Evolutionary conservation across 495 filamentous ascomycete genomes (phyloP).

Genomic region (Penicillium diatomitis): DNA sequence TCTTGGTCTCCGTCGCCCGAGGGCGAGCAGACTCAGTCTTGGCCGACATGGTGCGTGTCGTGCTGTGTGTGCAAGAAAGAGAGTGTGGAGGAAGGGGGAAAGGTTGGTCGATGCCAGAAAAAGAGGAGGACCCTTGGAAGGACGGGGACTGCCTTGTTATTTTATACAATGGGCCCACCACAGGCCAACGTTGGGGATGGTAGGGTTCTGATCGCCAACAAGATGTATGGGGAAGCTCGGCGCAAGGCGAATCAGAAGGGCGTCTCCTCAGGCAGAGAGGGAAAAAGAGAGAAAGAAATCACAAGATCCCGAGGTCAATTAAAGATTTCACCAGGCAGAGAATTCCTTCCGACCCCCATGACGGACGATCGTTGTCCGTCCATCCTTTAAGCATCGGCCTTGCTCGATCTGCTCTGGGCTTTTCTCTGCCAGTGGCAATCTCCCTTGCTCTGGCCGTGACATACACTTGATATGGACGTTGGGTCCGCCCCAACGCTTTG

Average conservation of each 20-base stretch:
- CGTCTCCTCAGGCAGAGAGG: not conserved
- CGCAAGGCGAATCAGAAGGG: slow-evolving; percentile 10
- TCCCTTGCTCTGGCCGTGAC: slow-evolving; percentile 3
- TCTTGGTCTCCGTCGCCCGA: slow-evolving; percentile 38
- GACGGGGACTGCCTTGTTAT: slow-evolving; percentile 14
- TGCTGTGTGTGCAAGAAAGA: slow-evolving; percentile 1
- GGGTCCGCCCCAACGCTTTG: slow-evolving; percentile 26
- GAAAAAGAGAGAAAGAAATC: slow-evolving; percentile 7
- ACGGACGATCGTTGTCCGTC: too few species aligned
- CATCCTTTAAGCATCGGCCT: too few species aligned
- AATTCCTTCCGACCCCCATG: too few species aligned
- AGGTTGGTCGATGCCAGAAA: slow-evolving; percentile 1
- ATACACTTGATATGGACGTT: slow-evolving; percentile 15
- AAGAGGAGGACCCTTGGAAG: slow-evolving; percentile 1
- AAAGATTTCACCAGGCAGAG: too few species aligned
- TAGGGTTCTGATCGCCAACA: slow-evolving; percentile 16
- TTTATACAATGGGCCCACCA: slow-evolving; percentile 21
- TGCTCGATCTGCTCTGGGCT: too few species aligned
- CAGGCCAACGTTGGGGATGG: slow-evolving; percentile 20
- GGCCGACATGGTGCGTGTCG: slow-evolving; percentile 28
- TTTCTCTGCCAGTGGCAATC: slow-evolving; percentile 11
- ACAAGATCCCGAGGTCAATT: slow-evolving; percentile 29
- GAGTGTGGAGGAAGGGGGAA: slow-evolving; percentile 1
- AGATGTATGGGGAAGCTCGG: slow-evolving; percentile 14
- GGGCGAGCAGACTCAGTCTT: slow-evolving; percentile 27